A percentile compares a stretch with the other conserved stretches of the same genome.
These are phyloP conservation scores for Bacidia gigantensis DNA, from an alignment of 495 filamentous ascomycete genomes.

Conservation along the genomic window DNA sequence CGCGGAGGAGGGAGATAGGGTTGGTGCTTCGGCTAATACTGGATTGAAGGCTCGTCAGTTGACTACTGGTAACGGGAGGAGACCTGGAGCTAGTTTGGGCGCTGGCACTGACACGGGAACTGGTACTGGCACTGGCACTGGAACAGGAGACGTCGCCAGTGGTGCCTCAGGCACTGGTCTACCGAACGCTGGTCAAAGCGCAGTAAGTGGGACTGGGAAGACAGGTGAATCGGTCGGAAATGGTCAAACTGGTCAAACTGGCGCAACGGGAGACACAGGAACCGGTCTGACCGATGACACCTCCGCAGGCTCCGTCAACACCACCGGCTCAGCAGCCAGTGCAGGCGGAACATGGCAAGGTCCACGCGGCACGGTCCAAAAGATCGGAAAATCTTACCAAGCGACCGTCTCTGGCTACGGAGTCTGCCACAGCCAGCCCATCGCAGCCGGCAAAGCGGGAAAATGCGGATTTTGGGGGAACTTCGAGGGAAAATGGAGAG, in stretches of 20 bases:
- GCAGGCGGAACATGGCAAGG: not conserved
- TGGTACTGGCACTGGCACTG: not conserved
- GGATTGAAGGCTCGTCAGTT: no score
- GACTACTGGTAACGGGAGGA: no score
- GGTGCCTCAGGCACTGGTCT: not conserved
- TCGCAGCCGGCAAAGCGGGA: not conserved
- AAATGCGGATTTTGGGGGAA: not conserved
- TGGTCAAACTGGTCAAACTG: not conserved
- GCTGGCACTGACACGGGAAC: not conserved
- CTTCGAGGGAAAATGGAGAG: not conserved
- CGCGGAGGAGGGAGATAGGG: no score
- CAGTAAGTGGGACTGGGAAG: no score
- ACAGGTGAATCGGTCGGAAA: not conserved
- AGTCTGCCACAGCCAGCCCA: not conserved
- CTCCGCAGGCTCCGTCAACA: not conserved
- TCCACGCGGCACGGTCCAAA: not conserved
- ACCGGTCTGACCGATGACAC: not conserved
- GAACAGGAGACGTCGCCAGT: not conserved
- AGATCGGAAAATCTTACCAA: not conserved
- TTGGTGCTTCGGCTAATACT: no score
- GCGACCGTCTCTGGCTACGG: not conserved
- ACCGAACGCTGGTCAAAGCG: no score
- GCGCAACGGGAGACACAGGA: not conserved
- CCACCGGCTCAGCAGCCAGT: not conserved
- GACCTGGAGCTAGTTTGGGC: not conserved